Conservation (phyloP, 192 early-diverging fungal species). For the Dissophora ornata region DNA sequence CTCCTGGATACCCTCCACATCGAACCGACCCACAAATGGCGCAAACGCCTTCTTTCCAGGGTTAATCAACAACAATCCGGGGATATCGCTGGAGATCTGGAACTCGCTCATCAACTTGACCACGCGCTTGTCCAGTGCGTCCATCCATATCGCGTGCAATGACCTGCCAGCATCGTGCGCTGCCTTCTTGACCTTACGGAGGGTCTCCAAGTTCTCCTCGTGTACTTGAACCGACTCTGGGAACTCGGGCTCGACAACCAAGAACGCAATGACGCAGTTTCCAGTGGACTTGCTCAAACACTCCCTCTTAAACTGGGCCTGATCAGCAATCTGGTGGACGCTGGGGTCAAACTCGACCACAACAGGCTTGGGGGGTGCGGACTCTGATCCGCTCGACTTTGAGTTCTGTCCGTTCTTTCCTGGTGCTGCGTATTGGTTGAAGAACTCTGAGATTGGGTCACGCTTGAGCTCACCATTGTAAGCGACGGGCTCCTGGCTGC, state of each 20-base stretch:
- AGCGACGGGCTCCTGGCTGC: constrained; percentile 53
- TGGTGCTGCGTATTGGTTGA: constrained; percentile 68
- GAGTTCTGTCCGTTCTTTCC: constrained; percentile 28
- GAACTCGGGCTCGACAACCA: constrained; percentile 55
- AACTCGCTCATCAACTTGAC: constrained; percentile 60
- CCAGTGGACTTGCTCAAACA: constrained; percentile 50
- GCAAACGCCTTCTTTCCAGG: constrained; percentile 67
- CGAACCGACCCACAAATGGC: constrained; percentile 71
- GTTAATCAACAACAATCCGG: constrained; percentile 66
- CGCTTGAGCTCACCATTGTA: constrained; percentile 79
- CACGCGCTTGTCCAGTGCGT: constrained; percentile 60
- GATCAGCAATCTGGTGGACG: constrained; percentile 49
- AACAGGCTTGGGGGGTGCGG: neutral
- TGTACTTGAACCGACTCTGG: constrained; percentile 51
- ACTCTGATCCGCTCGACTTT: no score
- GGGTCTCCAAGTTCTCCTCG: constrained; percentile 52
- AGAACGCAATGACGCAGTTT: constrained; percentile 60
- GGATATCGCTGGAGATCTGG: constrained; percentile 69
- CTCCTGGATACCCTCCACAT: constrained; percentile 62
- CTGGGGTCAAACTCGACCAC: constrained; percentile 41
- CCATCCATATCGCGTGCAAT: constrained; percentile 72
- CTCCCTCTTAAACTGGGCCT: constrained; percentile 51
- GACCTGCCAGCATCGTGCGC: constrained; percentile 42
- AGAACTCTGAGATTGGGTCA: constrained; percentile 67
- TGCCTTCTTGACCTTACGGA: constrained; percentile 55